Conservation (phyloP, 1,284 basidiomycete species). For the Moesziomyces globuligerus region DNA sequence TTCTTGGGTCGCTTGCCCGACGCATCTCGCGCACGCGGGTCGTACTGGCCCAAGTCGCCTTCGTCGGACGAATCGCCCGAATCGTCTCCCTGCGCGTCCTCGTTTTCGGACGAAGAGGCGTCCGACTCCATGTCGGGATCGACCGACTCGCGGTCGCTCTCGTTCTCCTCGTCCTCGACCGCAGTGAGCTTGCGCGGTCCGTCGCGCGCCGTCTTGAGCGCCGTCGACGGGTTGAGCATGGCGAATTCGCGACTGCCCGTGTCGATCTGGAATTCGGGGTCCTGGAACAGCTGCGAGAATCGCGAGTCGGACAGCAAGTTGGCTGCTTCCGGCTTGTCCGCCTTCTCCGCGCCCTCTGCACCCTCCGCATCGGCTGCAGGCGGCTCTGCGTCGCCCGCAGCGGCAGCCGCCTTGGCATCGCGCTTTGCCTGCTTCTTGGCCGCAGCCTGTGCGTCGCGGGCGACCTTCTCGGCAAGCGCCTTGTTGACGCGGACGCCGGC, state of each 20-base stretch:
- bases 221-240: slow-evolving; percentile 86
- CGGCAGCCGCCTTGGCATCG: slow-evolving; percentile 26
- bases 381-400: slow-evolving; percentile 42
- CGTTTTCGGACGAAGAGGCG: slow-evolving; percentile 11
- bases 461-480: slow-evolving; percentile 85
- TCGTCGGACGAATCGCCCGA: slow-evolving; percentile 69
- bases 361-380: slow-evolving; percentile 68
- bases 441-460: slow-evolving; percentile 77
- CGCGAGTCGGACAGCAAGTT: slow-evolving; percentile 83
- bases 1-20: slow-evolving; percentile 68
- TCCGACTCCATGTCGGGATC: slow-evolving; percentile 61
- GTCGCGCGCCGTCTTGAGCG: slow-evolving; percentile 54
- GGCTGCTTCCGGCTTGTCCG: slow-evolving; percentile 22
- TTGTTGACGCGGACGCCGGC: slow-evolving; percentile 83
- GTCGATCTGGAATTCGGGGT: slow-evolving; percentile 94
- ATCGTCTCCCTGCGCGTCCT: slow-evolving; percentile 41
- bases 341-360: slow-evolving; percentile 59
- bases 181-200: slow-evolving; percentile 73
- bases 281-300: slow-evolving; percentile 89
- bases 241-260: slow-evolving; percentile 86
- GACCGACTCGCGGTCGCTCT: slow-evolving; percentile 81
- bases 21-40: slow-evolving; percentile 53
- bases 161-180: slow-evolving; percentile 86
- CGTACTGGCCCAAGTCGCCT: slow-evolving; percentile 50
- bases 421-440: slow-evolving; percentile 69